Conservation (phyloP, 768 basidiomycete species). For the Pilatotrama ljubarskyi region DNA sequence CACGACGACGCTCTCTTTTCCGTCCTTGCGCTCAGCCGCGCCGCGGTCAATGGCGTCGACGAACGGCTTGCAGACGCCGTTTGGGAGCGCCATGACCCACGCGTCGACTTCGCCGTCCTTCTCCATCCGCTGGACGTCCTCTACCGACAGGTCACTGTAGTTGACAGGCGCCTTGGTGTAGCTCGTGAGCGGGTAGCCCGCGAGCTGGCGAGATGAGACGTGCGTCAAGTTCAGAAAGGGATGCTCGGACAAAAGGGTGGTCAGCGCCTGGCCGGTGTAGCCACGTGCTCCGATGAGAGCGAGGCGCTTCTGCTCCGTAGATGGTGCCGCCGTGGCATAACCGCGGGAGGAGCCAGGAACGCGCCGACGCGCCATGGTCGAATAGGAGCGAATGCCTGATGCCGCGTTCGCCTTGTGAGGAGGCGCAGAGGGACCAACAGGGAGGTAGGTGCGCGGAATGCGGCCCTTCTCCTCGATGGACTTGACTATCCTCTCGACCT, state of each 20-base stretch:
- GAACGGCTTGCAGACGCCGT: constrained; percentile 94
- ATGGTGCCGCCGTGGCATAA: constrained; percentile 71
- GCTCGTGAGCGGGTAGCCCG: constrained; percentile 72
- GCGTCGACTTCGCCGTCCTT: constrained; percentile 89
- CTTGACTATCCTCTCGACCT: constrained; percentile 85
- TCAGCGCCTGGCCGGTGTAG: constrained; percentile 92
- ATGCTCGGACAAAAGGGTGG: constrained; percentile 82
- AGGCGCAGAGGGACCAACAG: constrained; percentile 74
- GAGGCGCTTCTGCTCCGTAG: constrained; percentile 80
- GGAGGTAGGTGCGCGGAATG: constrained; percentile 87
- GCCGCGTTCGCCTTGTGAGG: constrained; percentile 46
- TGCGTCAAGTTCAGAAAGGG: constrained; percentile 89
- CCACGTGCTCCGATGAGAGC: constrained; percentile 95
- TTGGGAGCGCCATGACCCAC: constrained; percentile 99
- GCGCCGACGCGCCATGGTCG: constrained; percentile 52
- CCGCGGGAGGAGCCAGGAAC: constrained; percentile 59
- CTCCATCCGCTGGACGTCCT: constrained; percentile 88
- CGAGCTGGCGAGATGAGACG: constrained; percentile 94
- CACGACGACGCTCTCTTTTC: constrained; percentile 74
- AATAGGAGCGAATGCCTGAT: constrained; percentile 54
- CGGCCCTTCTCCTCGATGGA: constrained; percentile 72
- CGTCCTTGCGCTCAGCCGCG: constrained; percentile 49
- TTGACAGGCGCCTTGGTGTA: constrained; percentile 75
- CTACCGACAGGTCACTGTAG: constrained; percentile 78
- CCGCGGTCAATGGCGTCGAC: constrained; percentile 91